phyloP scores from a whole-genome alignment of 805 yeast species.

The Candida taoyuanica region DNA sequence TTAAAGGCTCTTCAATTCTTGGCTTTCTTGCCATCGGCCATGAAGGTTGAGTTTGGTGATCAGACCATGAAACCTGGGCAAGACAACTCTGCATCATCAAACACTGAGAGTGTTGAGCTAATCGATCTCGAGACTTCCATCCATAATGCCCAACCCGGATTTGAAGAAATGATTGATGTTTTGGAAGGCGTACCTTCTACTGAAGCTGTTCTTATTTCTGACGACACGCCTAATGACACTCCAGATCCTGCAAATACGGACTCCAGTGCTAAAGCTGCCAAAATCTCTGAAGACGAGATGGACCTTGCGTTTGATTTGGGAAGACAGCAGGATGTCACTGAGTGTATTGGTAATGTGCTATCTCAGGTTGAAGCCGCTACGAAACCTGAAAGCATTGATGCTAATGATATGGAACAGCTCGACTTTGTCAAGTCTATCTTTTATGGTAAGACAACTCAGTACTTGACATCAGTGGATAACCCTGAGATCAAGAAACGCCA shows the following conservation, averaged over 20 bases:
- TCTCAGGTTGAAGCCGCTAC: slow-evolving; percentile 88
- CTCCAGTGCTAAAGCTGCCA: slow-evolving; percentile 21
- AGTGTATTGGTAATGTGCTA: slow-evolving; percentile 90
- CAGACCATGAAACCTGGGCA: not conserved
- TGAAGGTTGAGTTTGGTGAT: slow-evolving; percentile 53
- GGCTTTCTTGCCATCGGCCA: slow-evolving; percentile 72
- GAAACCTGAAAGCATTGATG: slow-evolving; percentile 59
- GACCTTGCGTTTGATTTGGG: slow-evolving; percentile 77
- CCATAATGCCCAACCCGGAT: not conserved
- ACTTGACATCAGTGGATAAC: slow-evolving; percentile 47
- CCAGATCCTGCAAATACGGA: not conserved
- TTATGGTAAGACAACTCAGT: slow-evolving; percentile 82
- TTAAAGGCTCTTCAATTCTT: slow-evolving; percentile 79
- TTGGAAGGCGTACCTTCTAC: too few relatives aligned
- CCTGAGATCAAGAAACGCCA: slow-evolving; percentile 40
- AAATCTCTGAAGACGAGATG: slow-evolving; percentile 52
- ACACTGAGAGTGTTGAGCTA: slow-evolving; percentile 1
- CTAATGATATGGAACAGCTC: slow-evolving; percentile 69
- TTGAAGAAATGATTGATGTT: slow-evolving; percentile 1
- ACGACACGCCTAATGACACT: too few relatives aligned
- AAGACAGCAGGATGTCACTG: slow-evolving; percentile 96
- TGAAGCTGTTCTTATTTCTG: too few relatives aligned
- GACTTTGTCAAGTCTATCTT: slow-evolving; percentile 79
- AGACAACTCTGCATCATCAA: not conserved
- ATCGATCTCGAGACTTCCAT: slow-evolving; percentile 3